Conservation (phyloP, 139 green algal genomes). For the Picochlorum sp. region DNA sequence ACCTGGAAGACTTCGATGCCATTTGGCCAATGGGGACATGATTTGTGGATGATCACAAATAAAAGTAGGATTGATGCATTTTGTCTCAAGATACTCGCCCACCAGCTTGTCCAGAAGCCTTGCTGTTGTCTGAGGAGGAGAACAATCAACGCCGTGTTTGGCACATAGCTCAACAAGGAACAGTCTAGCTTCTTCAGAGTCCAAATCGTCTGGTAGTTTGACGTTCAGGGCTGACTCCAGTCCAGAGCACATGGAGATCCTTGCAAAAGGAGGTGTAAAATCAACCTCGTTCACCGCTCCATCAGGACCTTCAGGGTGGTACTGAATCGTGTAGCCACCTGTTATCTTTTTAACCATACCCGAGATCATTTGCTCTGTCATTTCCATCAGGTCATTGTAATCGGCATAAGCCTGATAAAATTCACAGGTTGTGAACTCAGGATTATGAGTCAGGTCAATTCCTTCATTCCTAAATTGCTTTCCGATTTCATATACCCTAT, state of each 20-base stretch:
- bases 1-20: slow-evolving; percentile 63
- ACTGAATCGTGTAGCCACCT: slow-evolving; percentile 87
- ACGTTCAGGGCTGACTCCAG: slow-evolving; percentile 68
- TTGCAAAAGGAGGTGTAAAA: slow-evolving; percentile 88
- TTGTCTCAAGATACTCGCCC: slow-evolving; percentile 92
- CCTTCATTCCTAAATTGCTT: slow-evolving; percentile 90
- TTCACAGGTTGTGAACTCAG: slow-evolving; percentile 98
- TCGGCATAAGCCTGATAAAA: slow-evolving; percentile 98
- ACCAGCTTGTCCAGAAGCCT: slow-evolving; percentile 97
- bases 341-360: slow-evolving; percentile 84
- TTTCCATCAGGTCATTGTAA: slow-evolving; percentile 95
- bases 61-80: slow-evolving; percentile 92
- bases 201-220: slow-evolving; percentile 61
- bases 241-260: slow-evolving; percentile 63
- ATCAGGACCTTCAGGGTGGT: slow-evolving; percentile 85
- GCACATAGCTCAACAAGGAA: slow-evolving; percentile 52
- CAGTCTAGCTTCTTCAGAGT: slow-evolving; percentile 47
- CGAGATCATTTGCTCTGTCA: slow-evolving; percentile 92
- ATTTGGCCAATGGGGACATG: slow-evolving; percentile 98
- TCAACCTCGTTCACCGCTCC: slow-evolving; percentile 82
- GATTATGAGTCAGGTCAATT: slow-evolving; percentile 99
- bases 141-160: slow-evolving; percentile 72
- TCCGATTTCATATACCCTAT: slow-evolving; percentile 83
- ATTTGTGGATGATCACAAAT: slow-evolving; percentile 98
- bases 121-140: slow-evolving; percentile 76